phyloP scores from a whole-genome alignment of 345 rosid genomes.

The Pseudoturritis turrita region DNA sequence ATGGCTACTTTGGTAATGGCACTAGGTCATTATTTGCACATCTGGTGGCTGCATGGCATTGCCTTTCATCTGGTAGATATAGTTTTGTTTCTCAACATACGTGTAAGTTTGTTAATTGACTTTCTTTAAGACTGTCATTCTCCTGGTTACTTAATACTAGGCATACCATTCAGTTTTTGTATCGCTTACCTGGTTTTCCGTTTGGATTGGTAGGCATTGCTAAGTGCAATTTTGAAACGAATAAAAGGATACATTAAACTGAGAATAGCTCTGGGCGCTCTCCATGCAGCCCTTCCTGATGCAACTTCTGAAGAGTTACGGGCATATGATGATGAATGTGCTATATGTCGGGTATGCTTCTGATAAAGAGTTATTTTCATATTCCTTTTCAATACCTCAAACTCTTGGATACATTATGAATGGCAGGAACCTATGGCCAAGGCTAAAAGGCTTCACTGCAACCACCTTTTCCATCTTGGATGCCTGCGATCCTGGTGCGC shows the following conservation, averaged over 20 bases:
- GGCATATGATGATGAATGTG: conserved; percentile 96
- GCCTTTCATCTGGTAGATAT: conserved; percentile 93
- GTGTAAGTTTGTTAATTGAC: conserved; percentile 49
- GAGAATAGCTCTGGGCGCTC: conserved; percentile 78
- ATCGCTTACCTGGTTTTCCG: conserved; percentile 4
- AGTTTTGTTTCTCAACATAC: conserved; percentile 81
- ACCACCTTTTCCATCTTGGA: conserved; percentile 92
- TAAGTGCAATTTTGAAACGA: conserved; percentile 86
- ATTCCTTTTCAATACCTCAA: conserved; percentile 12
- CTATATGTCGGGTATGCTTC: conserved; percentile 87
- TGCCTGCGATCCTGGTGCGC: conserved; percentile 97
- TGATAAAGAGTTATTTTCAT: not conserved
- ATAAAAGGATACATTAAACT: conserved; percentile 79
- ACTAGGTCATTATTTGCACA: conserved; percentile 81
- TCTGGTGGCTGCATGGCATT: conserved; percentile 98
- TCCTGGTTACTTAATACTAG: not conserved
- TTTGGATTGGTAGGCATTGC: conserved; percentile 66
- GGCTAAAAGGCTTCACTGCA: conserved; percentile 90
- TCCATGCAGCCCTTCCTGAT: conserved; percentile 99
- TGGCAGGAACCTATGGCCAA: conserved; percentile 98
- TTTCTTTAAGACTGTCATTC: not conserved
- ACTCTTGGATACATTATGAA: conserved; percentile 26
- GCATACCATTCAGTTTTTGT: conserved; percentile 1
- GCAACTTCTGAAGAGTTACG: conserved; percentile 85
- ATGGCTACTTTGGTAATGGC: conserved; percentile 91